These are phyloP conservation scores for Camelina hispida DNA, from an alignment of 345 rosid genomes.

Conservation along the genomic window DNA sequence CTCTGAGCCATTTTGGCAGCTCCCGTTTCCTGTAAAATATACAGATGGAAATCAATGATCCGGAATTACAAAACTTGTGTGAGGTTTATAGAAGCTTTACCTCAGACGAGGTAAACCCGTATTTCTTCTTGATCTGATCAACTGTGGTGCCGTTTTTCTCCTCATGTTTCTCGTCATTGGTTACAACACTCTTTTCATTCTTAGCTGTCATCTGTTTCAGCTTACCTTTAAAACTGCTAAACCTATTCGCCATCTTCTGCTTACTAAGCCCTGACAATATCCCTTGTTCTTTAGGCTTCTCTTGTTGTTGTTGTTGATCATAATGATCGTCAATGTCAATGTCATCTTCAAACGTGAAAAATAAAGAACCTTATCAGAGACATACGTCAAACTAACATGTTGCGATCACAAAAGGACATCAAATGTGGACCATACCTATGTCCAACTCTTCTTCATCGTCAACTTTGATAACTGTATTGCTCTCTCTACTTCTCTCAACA, in stretches of 20 bases:
- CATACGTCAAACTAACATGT: neutral
- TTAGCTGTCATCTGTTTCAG: slow-evolving; percentile 70
- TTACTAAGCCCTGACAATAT: slow-evolving; percentile 66
- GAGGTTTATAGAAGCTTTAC: slow-evolving; percentile 54
- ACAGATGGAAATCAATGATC: neutral
- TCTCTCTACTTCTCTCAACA: slow-evolving; percentile 29
- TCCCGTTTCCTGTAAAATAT: slow-evolving; percentile 62
- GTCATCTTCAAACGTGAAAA: slow-evolving; percentile 61
- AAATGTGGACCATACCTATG: slow-evolving; percentile 57
- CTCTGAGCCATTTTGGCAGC: slow-evolving; percentile 79
- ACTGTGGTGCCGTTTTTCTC: slow-evolving; percentile 60
- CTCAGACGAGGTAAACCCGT: slow-evolving; percentile 68
- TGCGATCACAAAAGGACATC: neutral
- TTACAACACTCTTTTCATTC: slow-evolving; percentile 58
- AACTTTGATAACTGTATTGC: slow-evolving; percentile 32
- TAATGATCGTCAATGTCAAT: slow-evolving; percentile 63
- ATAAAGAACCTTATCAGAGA: slow-evolving; percentile 1
- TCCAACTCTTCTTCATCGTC: slow-evolving; percentile 58
- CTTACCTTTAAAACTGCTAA: slow-evolving; percentile 73
- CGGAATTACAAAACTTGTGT: neutral
- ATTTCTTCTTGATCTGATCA: slow-evolving; percentile 88
- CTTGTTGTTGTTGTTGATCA: slow-evolving; percentile 31
- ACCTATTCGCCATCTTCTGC: slow-evolving; percentile 71
- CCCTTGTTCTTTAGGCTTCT: slow-evolving; percentile 73
- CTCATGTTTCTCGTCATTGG: slow-evolving; percentile 65